These are phyloP conservation scores for Pseudozyma sp. DNA, from an alignment of 1,284 basidiomycete genomes.

Conservation along the genomic window DNA sequence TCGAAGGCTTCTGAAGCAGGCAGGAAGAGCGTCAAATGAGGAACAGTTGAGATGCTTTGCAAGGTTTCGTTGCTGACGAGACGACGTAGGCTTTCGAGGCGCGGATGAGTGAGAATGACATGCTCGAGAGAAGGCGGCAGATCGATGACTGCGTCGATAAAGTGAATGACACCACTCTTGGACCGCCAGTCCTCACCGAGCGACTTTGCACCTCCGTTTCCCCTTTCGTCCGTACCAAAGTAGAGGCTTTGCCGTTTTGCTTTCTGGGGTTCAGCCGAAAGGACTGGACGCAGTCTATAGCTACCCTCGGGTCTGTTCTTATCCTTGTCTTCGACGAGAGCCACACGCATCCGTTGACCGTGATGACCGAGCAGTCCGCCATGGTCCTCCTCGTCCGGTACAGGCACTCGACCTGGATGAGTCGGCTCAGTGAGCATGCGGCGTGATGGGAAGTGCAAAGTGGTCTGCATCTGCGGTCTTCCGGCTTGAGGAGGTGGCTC, in stretches of 20 bases:
- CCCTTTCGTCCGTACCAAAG: slow-evolving; percentile 79
- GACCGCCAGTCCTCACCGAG: slow-evolving; percentile 70
- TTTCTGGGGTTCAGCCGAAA: background rate
- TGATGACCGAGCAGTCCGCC: slow-evolving; percentile 81
- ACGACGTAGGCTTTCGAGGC: slow-evolving; percentile 63
- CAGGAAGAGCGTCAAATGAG: slow-evolving; percentile 88
- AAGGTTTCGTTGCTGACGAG: slow-evolving; percentile 65
- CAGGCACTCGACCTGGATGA: slow-evolving; percentile 64
- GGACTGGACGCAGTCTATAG: background rate
- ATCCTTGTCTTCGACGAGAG: slow-evolving; percentile 60
- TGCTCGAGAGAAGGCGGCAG: slow-evolving; percentile 77
- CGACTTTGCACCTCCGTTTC: slow-evolving; percentile 74
- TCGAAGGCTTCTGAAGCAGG: slow-evolving; percentile 86
- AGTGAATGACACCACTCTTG: slow-evolving; percentile 79
- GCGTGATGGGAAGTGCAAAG: slow-evolving; percentile 78
- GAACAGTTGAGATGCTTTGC: slow-evolving; percentile 56
- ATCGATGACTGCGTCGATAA: slow-evolving; percentile 80
- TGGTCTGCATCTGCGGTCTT: slow-evolving; percentile 52
- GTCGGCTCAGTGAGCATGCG: slow-evolving; percentile 78
- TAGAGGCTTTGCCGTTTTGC: slow-evolving; percentile 14
- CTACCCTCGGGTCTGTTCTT: background rate
- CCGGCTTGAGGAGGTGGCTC: slow-evolving; percentile 74
- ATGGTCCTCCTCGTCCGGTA: slow-evolving; percentile 63
- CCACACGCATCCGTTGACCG: slow-evolving; percentile 81
- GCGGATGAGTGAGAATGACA: slow-evolving; percentile 55